phyloP scores from a whole-genome alignment of 192 early-diverging fungal genomes.

The Dimargaris xerosporica region DNA sequence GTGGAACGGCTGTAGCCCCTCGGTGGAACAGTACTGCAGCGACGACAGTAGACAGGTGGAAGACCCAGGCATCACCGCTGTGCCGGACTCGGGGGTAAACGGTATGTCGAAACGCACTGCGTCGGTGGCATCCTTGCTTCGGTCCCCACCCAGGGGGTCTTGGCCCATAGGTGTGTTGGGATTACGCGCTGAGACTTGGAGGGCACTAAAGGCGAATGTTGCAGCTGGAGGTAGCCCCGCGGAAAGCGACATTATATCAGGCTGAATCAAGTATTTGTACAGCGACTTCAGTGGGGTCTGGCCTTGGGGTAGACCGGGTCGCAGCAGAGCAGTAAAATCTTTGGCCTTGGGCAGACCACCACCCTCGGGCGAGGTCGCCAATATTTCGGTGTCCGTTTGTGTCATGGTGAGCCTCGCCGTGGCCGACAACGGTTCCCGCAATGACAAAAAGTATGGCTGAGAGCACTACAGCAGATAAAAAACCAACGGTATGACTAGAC shows the following conservation, averaged over 20 bases:
- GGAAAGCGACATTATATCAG: constrained; percentile 47
- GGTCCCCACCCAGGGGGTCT: constrained; percentile 36
- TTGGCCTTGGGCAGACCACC: not conserved
- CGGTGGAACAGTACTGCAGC: constrained; percentile 47
- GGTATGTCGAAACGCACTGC: constrained; percentile 10
- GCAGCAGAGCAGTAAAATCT: not conserved
- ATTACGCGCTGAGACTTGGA: constrained; percentile 36
- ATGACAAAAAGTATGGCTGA: too few species aligned
- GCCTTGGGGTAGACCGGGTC: not conserved
- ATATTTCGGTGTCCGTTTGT: too few species aligned
- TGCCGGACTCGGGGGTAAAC: not conserved
- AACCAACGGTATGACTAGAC: too few species aligned
- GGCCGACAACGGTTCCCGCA: too few species aligned
- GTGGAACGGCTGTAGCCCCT: constrained; percentile 29
- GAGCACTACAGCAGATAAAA: too few species aligned
- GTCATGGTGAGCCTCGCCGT: too few species aligned
- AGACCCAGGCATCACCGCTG: constrained; percentile 4
- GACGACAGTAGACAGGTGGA: constrained; percentile 26
- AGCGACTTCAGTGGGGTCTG: constrained; percentile 26
- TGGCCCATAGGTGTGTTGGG: too few species aligned
- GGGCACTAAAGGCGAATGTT: constrained; percentile 45
- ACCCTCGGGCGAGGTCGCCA: not conserved
- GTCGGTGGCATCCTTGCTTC: constrained; percentile 19
- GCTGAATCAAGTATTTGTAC: constrained; percentile 19
- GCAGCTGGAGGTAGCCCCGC: constrained; percentile 50